Conservation (phyloP, 768 basidiomycete species). For the Termitomyces sp. region DNA sequence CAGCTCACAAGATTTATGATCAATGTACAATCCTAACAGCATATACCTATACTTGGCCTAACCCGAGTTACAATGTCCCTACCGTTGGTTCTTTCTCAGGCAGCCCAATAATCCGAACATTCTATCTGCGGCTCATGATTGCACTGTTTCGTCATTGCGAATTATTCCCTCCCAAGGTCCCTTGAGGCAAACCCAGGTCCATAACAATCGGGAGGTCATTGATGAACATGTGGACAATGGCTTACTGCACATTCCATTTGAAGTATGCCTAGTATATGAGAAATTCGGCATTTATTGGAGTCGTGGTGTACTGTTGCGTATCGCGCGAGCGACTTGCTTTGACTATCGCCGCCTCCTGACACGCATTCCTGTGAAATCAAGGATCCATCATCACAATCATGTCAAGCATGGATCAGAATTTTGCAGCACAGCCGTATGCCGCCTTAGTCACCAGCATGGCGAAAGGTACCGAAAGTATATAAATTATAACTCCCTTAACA, state of each 20-base stretch:
- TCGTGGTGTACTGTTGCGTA: neutral
- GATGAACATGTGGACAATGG: too few species aligned
- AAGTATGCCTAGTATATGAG: neutral
- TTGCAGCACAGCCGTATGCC: too few species aligned
- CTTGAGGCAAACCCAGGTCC: neutral
- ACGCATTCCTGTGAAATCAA: neutral
- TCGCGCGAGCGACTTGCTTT: neutral
- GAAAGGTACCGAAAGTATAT: neutral
- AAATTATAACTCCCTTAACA: neutral
- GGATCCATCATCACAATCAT: too few species aligned
- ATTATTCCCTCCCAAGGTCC: too few species aligned
- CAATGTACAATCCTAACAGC: neutral
- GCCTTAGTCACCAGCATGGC: too few species aligned
- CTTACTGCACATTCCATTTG: neutral
- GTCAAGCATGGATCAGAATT: too few species aligned
- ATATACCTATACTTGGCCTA: neutral
- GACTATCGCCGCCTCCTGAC: neutral
- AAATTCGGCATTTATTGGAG: neutral
- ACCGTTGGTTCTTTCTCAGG: neutral
- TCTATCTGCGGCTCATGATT: neutral
- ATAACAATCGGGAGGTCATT: neutral
- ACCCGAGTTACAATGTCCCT: neutral
- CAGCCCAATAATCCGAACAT: neutral
- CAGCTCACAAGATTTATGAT: neutral
- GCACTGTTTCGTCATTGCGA: neutral